Conservation (phyloP, 495 filamentous ascomycete species). For the Xylaria venustula region DNA sequence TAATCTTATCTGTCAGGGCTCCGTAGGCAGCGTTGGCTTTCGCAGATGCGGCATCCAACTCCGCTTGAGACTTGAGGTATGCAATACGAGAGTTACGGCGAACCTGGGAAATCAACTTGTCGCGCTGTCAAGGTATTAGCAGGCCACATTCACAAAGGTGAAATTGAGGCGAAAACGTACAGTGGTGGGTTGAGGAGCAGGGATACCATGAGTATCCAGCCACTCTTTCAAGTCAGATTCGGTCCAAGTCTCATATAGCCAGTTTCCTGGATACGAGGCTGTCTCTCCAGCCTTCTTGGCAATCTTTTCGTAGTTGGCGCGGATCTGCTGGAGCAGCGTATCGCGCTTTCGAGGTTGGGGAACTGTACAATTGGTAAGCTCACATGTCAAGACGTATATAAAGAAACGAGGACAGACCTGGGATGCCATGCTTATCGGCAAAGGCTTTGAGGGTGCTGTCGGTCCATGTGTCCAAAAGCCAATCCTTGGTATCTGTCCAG, state of each 20-base stretch:
- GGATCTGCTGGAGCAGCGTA: constrained; percentile 70
- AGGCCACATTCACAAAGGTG: no score
- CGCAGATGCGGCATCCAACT: constrained; percentile 59
- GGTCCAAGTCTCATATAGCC: constrained; percentile 88
- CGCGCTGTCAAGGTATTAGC: constrained; percentile 48
- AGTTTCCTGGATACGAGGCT: constrained; percentile 85
- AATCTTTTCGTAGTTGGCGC: constrained; percentile 75
- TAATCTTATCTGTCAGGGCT: constrained; percentile 74
- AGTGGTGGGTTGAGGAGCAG: constrained; percentile 79
- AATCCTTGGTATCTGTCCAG: constrained; percentile 72
- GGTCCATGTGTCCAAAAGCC: constrained; percentile 90
- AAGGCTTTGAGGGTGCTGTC: constrained; percentile 80
- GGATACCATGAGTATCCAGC: constrained; percentile 86
- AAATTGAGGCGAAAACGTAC: constrained; percentile 23
- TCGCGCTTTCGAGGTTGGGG: constrained; percentile 87
- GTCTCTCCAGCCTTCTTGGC: constrained; percentile 85
- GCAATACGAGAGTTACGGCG: constrained; percentile 87
- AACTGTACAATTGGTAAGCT: constrained; percentile 26
- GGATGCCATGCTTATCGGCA: constrained; percentile 83
- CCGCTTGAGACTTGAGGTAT: constrained; percentile 60
- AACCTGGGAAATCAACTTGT: constrained; percentile 83
- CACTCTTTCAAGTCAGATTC: constrained; percentile 61
- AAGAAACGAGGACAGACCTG: constrained; percentile 40
- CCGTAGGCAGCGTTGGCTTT: constrained; percentile 68
- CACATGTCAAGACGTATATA: neutral